Evolutionary conservation across 768 basidiomycete species (phyloP).

Genomic region (Baorangia bicolor): DNA sequence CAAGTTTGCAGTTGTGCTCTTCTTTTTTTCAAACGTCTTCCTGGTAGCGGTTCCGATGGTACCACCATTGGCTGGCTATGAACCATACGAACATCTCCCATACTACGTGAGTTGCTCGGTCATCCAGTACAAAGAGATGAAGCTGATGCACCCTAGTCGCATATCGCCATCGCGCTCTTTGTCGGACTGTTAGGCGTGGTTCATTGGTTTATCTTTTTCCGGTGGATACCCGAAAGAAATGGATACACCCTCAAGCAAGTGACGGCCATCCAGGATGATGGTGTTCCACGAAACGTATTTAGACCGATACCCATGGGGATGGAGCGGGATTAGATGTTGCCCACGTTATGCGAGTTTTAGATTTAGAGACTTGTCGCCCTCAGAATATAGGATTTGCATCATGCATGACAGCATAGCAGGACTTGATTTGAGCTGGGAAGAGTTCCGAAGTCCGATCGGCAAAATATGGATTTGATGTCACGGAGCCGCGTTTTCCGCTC

Average conservation of each 20-base stretch:
- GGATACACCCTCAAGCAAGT: constrained; percentile 52
- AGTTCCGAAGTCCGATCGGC: constrained; percentile 12
- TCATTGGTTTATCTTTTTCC: constrained; percentile 58
- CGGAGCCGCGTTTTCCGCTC: constrained; percentile 23
- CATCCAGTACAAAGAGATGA: neutral
- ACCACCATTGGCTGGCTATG: constrained; percentile 52
- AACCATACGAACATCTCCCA: constrained; percentile 56
- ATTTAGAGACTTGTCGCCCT: neutral
- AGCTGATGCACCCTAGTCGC: constrained; percentile 38
- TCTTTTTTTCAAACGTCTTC: constrained; percentile 66
- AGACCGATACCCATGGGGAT: constrained; percentile 33
- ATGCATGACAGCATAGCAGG: neutral
- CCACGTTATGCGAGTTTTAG: neutral
- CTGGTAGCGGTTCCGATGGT: constrained; percentile 60
- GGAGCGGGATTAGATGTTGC: constrained; percentile 1
- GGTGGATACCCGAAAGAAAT: constrained; percentile 46
- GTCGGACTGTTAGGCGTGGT: constrained; percentile 48
- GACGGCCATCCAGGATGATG: constrained; percentile 53
- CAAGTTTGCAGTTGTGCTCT: constrained; percentile 46
- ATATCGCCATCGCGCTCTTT: constrained; percentile 45
- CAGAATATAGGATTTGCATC: neutral
- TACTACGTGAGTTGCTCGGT: constrained; percentile 56
- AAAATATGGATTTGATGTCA: too few species aligned
- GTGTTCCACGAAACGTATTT: constrained; percentile 55
- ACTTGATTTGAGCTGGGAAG: neutral